A percentile compares a stretch with the other conserved stretches of the same genome.
Evolutionary conservation across 2,329 filamentous ascomycete genomes (phyloP).

Genomic region (Exophiala sp.): DNA sequence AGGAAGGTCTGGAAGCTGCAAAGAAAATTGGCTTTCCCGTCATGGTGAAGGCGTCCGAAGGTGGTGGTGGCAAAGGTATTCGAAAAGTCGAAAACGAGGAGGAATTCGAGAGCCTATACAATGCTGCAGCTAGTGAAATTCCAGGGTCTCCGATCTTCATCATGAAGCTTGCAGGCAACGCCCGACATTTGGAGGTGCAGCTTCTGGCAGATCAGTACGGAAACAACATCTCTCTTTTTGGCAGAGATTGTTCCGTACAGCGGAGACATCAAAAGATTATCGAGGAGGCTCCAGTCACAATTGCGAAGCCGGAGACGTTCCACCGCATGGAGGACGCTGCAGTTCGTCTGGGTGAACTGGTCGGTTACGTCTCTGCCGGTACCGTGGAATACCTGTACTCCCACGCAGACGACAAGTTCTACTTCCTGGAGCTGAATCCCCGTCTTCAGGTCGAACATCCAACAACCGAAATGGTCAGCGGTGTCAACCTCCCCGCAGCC

Average conservation of each 20-base stretch:
- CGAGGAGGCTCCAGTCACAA: conserved; percentile 95
- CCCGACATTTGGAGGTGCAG: conserved; percentile 95
- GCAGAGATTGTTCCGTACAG: conserved; percentile 97
- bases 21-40: conserved; percentile 94
- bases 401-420: conserved; percentile 96
- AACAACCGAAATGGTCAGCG: conserved; percentile 98
- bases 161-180: conserved; percentile 98
- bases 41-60: conserved; percentile 99
- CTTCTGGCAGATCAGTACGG: conserved; percentile 97
- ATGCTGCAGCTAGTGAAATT: conserved; percentile 94
- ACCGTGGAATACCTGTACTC: conserved; percentile 99
- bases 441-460: conserved; percentile 99
- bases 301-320: conserved; percentile 86
- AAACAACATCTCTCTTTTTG: conserved; percentile 98
- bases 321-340: conserved; percentile 94
- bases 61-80: conserved; percentile 98
- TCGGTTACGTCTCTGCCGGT: conserved; percentile 97
- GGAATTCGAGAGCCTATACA: conserved; percentile 82
- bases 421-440: conserved; percentile 97
- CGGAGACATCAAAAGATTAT: conserved; percentile 99
- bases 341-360: conserved; percentile 85
- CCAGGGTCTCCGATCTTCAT: conserved; percentile 99
- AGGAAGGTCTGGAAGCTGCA: conserved; percentile 85
- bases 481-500: conserved; percentile 93
- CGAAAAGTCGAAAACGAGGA: conserved; percentile 86